Evolutionary conservation across 768 basidiomycete species (phyloP), one percentile per base, ranked within the genome.

Genomic region (Pisolithus microcarpus): DNA sequence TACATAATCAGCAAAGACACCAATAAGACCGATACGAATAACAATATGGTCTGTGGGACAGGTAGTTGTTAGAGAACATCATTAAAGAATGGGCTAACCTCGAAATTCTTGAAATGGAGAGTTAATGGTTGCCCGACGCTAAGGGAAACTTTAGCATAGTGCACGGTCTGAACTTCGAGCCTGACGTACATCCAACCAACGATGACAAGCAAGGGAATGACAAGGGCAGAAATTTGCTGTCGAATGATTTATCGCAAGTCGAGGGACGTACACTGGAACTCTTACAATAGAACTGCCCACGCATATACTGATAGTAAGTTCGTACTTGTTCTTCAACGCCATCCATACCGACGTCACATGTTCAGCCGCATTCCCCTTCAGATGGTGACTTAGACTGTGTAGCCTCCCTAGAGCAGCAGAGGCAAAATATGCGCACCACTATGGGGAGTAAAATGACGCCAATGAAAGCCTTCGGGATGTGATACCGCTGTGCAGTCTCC

Each of bases 291-390:
- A 88, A 58, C 85, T 87, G 16, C 87, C 85, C 46, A 88, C 81
- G 52, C 85, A 87, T 49, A 91, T 84, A 1, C 79, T 82, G 57
- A 92, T 88, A 0, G 90, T 88, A 45, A 85, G 66, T 57, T 81
- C 77, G 75, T 81, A 83, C 60, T 84, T 81, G 56, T 75, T 67
- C 61, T 91, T 89, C 73, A 85, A 72, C 1, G 91, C 89, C 89
- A 92, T 91, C 82, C 87, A 92, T 3, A 93, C 80, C 7, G 87
- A 80, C 0, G 85, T 87, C 40, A 82, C 80, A 63, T 96, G 91
- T 66, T 95, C 92, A 16, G 89, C 87, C 16, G 87, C 85, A 62
- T 89, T 90, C 1, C 84, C 84, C 85, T 16, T 23, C 11, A 10
- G 26, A 49, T 7, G 8, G 19, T 6, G 24, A 21, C 19, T 43